Evolutionary conservation across 73 alveolate genomes (phyloP), one percentile per base, ranked within the genome.

Genomic region (Symbiodinium pilosum): DNA sequence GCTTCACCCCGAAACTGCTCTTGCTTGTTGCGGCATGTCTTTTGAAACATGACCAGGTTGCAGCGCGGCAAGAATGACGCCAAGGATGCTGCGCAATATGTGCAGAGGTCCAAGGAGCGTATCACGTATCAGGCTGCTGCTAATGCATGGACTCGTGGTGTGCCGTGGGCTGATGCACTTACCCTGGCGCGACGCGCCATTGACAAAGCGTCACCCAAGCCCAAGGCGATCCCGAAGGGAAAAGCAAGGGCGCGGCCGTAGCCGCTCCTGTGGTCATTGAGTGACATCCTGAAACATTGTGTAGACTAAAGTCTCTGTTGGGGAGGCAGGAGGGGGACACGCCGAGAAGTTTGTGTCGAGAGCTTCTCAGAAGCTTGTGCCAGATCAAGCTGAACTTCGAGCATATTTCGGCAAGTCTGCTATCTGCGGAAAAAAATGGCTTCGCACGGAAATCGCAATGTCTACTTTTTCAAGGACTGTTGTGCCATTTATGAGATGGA

Each of bases 121-220:
- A 44, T 86, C 38, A 86, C 77, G 4, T 4, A 14, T 26, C 21
- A 86, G 20, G 75, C 93, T 4, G 83, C 93, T 0, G 93, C 93
- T 3, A 3, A 44, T 6, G 93, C 93, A 0, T 86, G 93, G 83
- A 47, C 83, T 7, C 75, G 56, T 34, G 93, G 93, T 2, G 93
- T 86, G 16, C 93, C 93, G 6, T 86, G 93, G 93, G 56, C 52
- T n/a, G 93, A 86, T 34, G 93, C 93, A 4, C 18, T 86, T 47
- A 30, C 7, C n/a, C 30, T 86, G 0, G 51, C 83, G 5, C 38
- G 11, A 4, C 77, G 75, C 24, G 93, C 93, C 14, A 86, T 86
- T 34, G 4, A 44, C 41, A 28, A 47, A 30, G 93, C 93, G 9
- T 47, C 39, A 1, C 52, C 93, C 9, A 85, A 43, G 32, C 52